Evolutionary conservation across 257 asterid genomes (phyloP), one percentile per base, ranked within the genome.

Genomic region (Nicotiana attenuata): DNA sequence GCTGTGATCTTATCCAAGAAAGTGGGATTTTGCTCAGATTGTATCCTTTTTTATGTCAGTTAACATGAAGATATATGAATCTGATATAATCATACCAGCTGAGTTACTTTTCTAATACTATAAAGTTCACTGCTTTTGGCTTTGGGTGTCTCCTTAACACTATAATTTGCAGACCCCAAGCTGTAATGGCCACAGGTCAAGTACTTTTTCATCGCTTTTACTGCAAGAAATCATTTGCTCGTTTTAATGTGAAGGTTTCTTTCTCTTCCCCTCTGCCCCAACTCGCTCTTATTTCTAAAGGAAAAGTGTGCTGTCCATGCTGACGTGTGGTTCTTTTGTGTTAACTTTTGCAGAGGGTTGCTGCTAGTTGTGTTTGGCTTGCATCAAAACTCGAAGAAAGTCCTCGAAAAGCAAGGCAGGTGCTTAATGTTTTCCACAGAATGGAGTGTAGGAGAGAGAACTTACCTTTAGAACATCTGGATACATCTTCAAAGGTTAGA

Each of bases 301-400:
- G 17, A 35, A 38, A 56, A 29, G 76, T 78, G 59, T 71, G 77
- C 78, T 81, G 61, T 33, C 82, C 6, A 50, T 80, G 6, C 79
- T 86, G 88, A 86, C 9, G 19, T 53, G 63, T 41, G 76, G 61
- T 67, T 59, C 20, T n/a, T 65, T 80, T 76, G 64, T 52, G 17
- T 64, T 83, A 84, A 38, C 73, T 80, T 9, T 41, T 60, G 57
- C 87, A 96, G 99, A 90, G 95, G 89, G 97, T 96, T 82, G 98
- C 99, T 76, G 98, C 98, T 47, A 94, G 98, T 85, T 96, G 99
- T 87, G 94, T 94, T 66, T 94, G 99, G 99, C 98, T 94, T 89
- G 99, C 98, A 61, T 93, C 99, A 56, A 96, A 94, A 87, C 99
- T 96, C n/a, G 99, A 93, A 87, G 98, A 96, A 85, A 86, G 94